Conservation (phyloP, 1,139 yeast species). For the Pneumocystis oryctolagi region DNA sequence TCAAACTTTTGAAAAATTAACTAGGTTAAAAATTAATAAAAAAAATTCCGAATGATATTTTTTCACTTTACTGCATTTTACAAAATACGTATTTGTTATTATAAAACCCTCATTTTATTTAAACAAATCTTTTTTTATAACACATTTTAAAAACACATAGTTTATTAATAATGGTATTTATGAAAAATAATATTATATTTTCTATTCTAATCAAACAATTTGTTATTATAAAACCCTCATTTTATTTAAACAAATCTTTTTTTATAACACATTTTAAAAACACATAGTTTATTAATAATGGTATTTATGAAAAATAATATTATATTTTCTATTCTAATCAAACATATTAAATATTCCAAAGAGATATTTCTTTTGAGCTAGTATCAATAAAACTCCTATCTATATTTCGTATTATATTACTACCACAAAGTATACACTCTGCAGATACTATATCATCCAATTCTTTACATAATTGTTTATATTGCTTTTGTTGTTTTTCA, state of each 20-base stretch:
- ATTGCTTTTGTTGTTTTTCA: constrained; percentile 29
- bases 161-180: neutral
- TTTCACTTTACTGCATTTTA: neutral
- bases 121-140: neutral
- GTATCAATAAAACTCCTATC: constrained; percentile 37
- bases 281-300: neutral
- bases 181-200: neutral
- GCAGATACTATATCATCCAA: constrained; percentile 47
- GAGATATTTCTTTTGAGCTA: neutral
- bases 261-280: neutral
- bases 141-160: neutral
- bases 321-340: neutral
- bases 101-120: no score
- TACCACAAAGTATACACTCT: constrained; percentile 73
- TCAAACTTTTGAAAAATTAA: neutral
- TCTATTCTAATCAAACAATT: neutral
- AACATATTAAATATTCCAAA: neutral
- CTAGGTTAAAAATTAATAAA: neutral
- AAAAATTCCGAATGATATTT: neutral
- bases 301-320: neutral
- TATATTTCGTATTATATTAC: constrained; percentile 50
- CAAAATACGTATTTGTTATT: neutral
- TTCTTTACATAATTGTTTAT: constrained; percentile 26
- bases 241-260: neutral
- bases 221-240: no score